These are phyloP conservation scores for Nicotiana noctiflora DNA, from an alignment of 257 asterid genomes.

Conservation along the genomic window DNA sequence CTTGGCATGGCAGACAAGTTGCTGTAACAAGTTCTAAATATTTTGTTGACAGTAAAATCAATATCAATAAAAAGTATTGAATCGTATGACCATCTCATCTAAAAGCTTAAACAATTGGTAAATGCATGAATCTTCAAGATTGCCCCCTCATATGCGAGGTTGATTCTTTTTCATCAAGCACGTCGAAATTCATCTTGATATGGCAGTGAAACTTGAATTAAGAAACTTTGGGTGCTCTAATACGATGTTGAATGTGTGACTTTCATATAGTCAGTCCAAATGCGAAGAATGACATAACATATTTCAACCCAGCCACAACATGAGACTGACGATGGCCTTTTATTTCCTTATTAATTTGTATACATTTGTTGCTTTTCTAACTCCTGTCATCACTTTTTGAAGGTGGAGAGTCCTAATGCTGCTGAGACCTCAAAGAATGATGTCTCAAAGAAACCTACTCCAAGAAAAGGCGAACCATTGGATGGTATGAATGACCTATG, in stretches of 20 bases:
- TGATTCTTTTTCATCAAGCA: not conserved
- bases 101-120: too few species aligned
- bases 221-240: too few species aligned
- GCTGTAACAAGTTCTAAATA: not conserved
- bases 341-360: not conserved
- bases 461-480: not conserved
- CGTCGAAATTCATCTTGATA: too few species aligned
- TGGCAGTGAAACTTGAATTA: too few species aligned
- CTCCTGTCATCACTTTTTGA: not conserved
- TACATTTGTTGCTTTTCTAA: not conserved
- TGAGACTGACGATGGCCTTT: not conserved
- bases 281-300: too few species aligned
- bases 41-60: not conserved
- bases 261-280: too few species aligned
- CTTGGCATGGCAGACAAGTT: not conserved
- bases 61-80: not conserved
- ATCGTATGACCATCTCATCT: not conserved
- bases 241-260: too few species aligned
- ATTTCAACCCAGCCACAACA: too few species aligned
- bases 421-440: not conserved
- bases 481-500: not conserved
- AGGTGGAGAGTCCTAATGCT: not conserved
- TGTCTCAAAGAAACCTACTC: not conserved
- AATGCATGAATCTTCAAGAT: not conserved
- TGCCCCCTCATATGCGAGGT: rapidly evolving